These are phyloP conservation scores for Mycosphaerella sp. DNA, from an alignment of 2,329 filamentous ascomycete species.

Conservation along the genomic window DNA sequence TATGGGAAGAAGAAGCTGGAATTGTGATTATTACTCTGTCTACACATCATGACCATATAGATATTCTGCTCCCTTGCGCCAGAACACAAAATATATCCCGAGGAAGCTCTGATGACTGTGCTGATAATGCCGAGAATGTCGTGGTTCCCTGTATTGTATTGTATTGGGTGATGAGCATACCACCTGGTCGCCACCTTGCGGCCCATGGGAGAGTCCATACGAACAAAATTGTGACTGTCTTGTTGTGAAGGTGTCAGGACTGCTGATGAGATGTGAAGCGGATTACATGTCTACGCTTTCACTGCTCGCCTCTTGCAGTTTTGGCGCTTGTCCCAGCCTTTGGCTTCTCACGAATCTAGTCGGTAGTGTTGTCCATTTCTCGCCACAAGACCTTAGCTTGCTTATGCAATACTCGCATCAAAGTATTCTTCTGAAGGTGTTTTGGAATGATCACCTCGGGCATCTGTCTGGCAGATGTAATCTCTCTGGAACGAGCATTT, in stretches of 20 bases:
- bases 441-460: constrained; percentile 19
- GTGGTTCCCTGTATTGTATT: too few species aligned
- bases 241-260: too few species aligned
- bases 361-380: constrained; percentile 25
- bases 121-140: background rate
- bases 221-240: too few species aligned
- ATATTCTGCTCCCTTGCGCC: too few species aligned
- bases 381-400: constrained; percentile 19
- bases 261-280: too few species aligned
- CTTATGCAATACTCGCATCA: constrained; percentile 22
- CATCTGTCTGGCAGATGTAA: constrained; percentile 8
- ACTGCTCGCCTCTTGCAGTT: background rate
- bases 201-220: too few species aligned
- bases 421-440: constrained; percentile 18
- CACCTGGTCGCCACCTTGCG: too few species aligned
- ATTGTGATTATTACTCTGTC: background rate
- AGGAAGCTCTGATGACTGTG: background rate
- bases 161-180: too few species aligned
- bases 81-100: too few species aligned
- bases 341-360: constrained; percentile 8
- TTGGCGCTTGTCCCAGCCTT: background rate
- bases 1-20: background rate
- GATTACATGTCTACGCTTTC: background rate
- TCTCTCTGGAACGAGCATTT: background rate
- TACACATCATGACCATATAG: too few species aligned